Evolutionary conservation across 768 basidiomycete species (phyloP), one percentile per base, ranked within the genome.

Genomic region (Naganishia vaughanmartiniae): DNA sequence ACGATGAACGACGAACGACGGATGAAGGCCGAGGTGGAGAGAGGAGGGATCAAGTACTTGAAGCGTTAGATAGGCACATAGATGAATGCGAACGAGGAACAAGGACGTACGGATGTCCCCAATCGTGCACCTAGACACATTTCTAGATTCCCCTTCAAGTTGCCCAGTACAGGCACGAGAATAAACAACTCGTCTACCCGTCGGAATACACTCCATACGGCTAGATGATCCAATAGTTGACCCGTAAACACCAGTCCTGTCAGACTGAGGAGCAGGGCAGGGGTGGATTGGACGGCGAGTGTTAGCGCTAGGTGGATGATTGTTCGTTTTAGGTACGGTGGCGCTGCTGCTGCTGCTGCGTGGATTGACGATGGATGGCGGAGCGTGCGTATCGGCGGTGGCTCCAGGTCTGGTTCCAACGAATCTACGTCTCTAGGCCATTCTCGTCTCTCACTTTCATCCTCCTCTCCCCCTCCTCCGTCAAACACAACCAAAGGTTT

Each of bases 51-150:
- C n/a, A n/a, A n/a, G n/a, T n/a, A n/a, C n/a, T n/a, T n/a, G n/a
- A n/a, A n/a, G n/a, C n/a, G n/a, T n/a, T n/a, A n/a, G n/a, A n/a
- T n/a, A n/a, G n/a, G n/a, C n/a, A 42, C n/a, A 21, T n/a, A n/a
- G n/a, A 30, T 28, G 21, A 51, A 39, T 5, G 56, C 14, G n/a
- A 48, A 68, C 51, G 63, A 28, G 17, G 56, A 51, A 60, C 21
- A 0, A 46, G 66, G 36, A 70, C 81, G 28, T 48, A 81, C 90
- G 0, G 93, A 90, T 0, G 96, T 99, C 0, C 91, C 90, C n/a
- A 99, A 85, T 17, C 95, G 87, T 0, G 96, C 93, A 4, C 93
- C 94, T 9, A 99, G 88, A 74, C 96, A 97, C 95, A 98, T 98
- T 81, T 98, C 96, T 45, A 98, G 86, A 77, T 99, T 84, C n/a